Evolutionary conservation across 768 basidiomycete genomes (phyloP), one percentile per base, ranked within the genome.

Genomic region (Antrodiella citrinella): DNA sequence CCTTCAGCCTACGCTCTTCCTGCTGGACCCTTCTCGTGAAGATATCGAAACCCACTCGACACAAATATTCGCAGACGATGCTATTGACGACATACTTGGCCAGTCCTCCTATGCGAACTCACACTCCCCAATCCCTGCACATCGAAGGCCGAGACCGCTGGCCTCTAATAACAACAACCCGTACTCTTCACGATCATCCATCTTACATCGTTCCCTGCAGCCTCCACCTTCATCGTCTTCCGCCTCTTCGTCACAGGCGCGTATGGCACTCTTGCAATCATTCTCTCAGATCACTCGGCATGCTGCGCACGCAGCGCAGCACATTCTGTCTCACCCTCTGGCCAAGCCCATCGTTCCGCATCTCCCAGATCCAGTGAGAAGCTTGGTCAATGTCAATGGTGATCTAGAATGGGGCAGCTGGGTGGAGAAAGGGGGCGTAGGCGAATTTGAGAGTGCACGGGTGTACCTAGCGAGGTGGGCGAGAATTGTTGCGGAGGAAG

Each of bases 391-490:
- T 60, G 94, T 82, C 0, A 84, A 84, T 47, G 93, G 93, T 15
- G 94, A 95, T 63, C 82, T 84, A 69, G 88, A 95, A 59, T 95
- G 92, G 86, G 84, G 88, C 3, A 89, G 88, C 56, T 91, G 90
- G 90, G 88, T 91, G 0, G 91, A 93, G 65, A 88, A 88, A 62
- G 85, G 90, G 26, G 88, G 92, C 0, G 89, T 96, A 2, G 92
- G 91, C 4, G 93, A 96, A 64, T 98, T 95, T 64, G 96, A 98
- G 68, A 89, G 89, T 52, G 96, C 96, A 0, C 76, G 94, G 3
- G 90, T 98, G 4, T 98, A 98, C 65, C 79, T 99, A 7, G 96
- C 96, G 9, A 76, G 91, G 25, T 99, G 96, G 96, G 96, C 96
- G 3, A 76, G 94, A 45, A 87, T 92, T 51, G 96, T 98, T 1